phyloP scores from a whole-genome alignment of 2,329 filamentous ascomycete genomes.

The Ceratocystis smalleyi region DNA sequence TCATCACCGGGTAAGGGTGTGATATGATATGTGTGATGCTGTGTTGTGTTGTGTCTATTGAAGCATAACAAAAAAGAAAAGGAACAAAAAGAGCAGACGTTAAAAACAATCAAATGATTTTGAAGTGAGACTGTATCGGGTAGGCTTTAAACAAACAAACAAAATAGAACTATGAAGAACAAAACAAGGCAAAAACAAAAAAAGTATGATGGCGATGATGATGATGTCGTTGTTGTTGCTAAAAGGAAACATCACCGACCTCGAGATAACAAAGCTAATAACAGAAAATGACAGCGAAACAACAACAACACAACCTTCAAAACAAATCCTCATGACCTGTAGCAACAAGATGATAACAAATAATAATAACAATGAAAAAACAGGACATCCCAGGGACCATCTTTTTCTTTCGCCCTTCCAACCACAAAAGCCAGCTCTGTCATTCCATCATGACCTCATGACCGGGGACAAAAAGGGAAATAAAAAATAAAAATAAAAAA shows the following conservation, averaged over 20 bases:
- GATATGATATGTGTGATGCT: no score
- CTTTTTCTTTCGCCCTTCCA: background rate
- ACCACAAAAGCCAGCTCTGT: background rate
- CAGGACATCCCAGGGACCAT: background rate
- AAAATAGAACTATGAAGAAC: conserved; percentile 8
- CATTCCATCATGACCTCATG: background rate
- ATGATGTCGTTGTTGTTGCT: background rate
- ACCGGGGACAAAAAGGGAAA: background rate
- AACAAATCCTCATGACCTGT: background rate
- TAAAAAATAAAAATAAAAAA: conserved; percentile 7
- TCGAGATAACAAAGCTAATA: no score
- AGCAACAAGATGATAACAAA: background rate
- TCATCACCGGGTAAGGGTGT: background rate
- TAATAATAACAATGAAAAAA: background rate
- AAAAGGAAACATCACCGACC: no score
- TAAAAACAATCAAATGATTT: background rate
- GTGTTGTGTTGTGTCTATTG: background rate
- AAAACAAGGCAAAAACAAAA: background rate
- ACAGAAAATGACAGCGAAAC: background rate
- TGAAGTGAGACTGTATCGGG: background rate
- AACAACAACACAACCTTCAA: background rate
- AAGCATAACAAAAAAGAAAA: background rate
- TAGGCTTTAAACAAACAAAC: background rate
- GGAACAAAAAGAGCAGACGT: conserved; percentile 1
- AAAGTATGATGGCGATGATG: background rate